Percentiles rank a stretch among this genome's conserved stretches.
Evolutionary conservation across 148 eudicot genomes (phyloP).

Genomic region (Vaccinium corymbosum): DNA sequence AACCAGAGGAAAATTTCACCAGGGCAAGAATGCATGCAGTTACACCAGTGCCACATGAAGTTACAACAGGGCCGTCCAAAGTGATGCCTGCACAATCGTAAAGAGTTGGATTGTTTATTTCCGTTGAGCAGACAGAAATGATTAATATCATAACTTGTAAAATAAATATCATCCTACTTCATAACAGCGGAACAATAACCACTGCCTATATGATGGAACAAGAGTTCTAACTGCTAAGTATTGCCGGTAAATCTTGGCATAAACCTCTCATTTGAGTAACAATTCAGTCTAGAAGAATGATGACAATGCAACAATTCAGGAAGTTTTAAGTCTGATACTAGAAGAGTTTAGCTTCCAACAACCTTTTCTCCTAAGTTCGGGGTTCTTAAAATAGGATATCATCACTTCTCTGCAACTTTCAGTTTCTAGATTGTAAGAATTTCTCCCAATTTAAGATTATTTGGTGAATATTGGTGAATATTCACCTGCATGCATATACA

Average conservation of each 20-base stretch:
- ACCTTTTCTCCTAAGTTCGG: too few relatives aligned
- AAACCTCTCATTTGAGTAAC: neutral
- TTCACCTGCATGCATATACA: too few relatives aligned
- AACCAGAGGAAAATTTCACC: slow-evolving; percentile 39
- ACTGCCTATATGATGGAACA: neutral
- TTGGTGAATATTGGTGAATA: too few relatives aligned
- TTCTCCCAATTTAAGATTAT: too few relatives aligned
- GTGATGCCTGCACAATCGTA: slow-evolving; percentile 53
- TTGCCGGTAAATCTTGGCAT: neutral
- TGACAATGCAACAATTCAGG: neutral
- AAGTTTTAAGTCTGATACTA: too few relatives aligned
- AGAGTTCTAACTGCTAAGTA: neutral
- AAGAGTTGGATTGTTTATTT: neutral
- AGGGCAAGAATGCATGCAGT: slow-evolving; percentile 88
- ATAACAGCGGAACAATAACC: neutral
- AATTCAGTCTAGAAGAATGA: neutral
- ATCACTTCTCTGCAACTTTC: too few relatives aligned
- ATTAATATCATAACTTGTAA: neutral
- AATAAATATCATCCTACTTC: neutral
- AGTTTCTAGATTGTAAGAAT: too few relatives aligned
- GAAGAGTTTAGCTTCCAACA: too few relatives aligned
- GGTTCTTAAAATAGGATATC: too few relatives aligned
- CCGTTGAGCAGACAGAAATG: neutral
- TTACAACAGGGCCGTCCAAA: slow-evolving; percentile 57
- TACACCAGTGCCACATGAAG: slow-evolving; percentile 96